Evolutionary conservation across 148 eudicot species (phyloP).

Genomic region (Amaranthus cruentus): DNA sequence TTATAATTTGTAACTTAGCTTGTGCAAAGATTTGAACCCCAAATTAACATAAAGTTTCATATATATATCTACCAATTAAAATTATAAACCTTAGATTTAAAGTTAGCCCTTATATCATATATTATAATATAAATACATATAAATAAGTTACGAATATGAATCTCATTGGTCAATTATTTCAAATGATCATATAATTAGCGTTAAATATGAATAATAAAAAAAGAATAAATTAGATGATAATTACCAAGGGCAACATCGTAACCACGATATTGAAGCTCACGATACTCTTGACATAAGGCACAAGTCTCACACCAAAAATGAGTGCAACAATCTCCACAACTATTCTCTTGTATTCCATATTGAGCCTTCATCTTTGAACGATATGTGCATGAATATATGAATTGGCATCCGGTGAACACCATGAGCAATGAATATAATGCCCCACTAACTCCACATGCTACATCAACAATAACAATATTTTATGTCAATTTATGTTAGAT

Average conservation of each 20-base stretch:
- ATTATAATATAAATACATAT: too few relatives aligned
- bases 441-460: slow-evolving; percentile 36
- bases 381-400: slow-evolving; percentile 35
- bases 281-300: slow-evolving; percentile 49
- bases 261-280: slow-evolving; percentile 48
- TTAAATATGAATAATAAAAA: neutral
- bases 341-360: slow-evolving; percentile 24
- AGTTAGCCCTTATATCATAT: too few relatives aligned
- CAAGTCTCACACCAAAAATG: slow-evolving; percentile 43
- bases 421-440: slow-evolving; percentile 24
- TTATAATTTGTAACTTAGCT: too few relatives aligned
- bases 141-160: too few relatives aligned
- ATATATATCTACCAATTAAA: too few relatives aligned
- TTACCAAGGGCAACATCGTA: slow-evolving; percentile 35
- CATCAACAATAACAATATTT: neutral
- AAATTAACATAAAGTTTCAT: too few relatives aligned
- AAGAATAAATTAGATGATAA: neutral
- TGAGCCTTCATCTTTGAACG: slow-evolving; percentile 34
- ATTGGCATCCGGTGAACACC: slow-evolving; percentile 30
- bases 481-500: neutral
- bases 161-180: neutral
- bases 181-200: neutral
- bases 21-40: too few relatives aligned
- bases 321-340: slow-evolving; percentile 29
- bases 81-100: too few relatives aligned